Evolutionary conservation across 2,329 filamentous ascomycete genomes (phyloP).

Genomic region (Stemphylium vesicarium): DNA sequence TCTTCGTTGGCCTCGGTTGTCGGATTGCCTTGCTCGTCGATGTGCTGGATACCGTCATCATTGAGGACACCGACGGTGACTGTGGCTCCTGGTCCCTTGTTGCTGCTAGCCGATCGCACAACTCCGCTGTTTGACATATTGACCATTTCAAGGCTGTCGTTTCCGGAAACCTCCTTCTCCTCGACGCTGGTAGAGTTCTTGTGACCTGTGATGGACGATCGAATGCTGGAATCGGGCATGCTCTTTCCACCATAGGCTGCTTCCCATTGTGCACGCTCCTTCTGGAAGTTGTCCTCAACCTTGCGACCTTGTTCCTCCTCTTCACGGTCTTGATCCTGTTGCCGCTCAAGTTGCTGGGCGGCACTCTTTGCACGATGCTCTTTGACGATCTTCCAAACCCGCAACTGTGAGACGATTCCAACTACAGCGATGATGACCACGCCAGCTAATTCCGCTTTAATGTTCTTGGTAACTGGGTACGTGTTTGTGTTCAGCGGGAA

Average conservation of each 20-base stretch:
- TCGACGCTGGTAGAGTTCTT: conserved; percentile 44
- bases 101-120: conserved; percentile 43
- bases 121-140: conserved; percentile 57
- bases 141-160: conserved; percentile 63
- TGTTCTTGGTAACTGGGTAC: conserved; percentile 85
- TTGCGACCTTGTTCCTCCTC: conserved; percentile 74
- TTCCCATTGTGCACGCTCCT: conserved; percentile 76
- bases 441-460: conserved; percentile 81
- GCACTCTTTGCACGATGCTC: conserved; percentile 57
- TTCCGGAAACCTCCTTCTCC: conserved; percentile 48
- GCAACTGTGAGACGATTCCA: conserved; percentile 83
- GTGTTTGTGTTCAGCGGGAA: conserved; percentile 79
- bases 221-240: conserved; percentile 59
- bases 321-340: conserved; percentile 66
- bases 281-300: conserved; percentile 66
- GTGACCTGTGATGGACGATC: conserved; percentile 45
- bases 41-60: conserved; percentile 54
- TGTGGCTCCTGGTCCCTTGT: conserved; percentile 47
- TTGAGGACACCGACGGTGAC: conserved; percentile 62
- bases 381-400: conserved; percentile 81
- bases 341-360: conserved; percentile 56
- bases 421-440: conserved; percentile 76
- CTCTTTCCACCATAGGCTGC: conserved; percentile 71
- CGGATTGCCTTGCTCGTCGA: conserved; percentile 41
- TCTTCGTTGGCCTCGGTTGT: conserved; percentile 15